Base-by-base conservation (phyloP, 2,329 filamentous ascomycete genomes). In the Arthrobotrys sinensis region DNA sequence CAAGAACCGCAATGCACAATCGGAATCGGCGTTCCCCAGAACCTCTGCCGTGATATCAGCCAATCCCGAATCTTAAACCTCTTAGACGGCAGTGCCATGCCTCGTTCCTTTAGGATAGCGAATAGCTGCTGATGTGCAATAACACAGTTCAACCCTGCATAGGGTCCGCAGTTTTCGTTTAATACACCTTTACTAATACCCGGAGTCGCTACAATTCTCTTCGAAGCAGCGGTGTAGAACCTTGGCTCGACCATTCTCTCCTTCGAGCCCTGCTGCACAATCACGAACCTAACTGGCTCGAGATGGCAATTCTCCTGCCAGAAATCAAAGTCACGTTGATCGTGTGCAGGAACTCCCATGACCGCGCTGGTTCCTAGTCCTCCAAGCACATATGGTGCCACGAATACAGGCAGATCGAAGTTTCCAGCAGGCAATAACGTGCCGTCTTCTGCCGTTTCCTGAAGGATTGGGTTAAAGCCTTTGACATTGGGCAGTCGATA, bases 301-400 rank as follows among this genome's bases (percentile, higher is more conserved):
- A 57, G 70, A 11, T 87, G 86, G 34, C 88, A 86, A 80, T 96
- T 93, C 73, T 90, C 86, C 81, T 88, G 90, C 91, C 93, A 97
- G 83, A 97, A 97, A 0, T 89, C 88, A 84, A 92, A 87, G 81
- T 97, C 94, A 65, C 93, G 88, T 3, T 87, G 83, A 83, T 97
- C 94, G 82, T 97, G 94, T 1, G 91, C 94, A 0, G 94, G 94
- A 6, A 97, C 94, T 50, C 94, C 94, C 93, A 97, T 97, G 1
- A 97, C 91, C 8, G 93, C 93, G 0, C 93, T 93, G 80, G 94
- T 92, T 14, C 93, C 93, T 81, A 96, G 96, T 82, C 94, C 92
- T 28, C 91, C 91, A 4, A 96, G 86, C 10, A 97, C 94, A 82
- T 97, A 97, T 0, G 93, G 91, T 8, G 94, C 93, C 21, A 93